A percentile compares a stretch with the other conserved stretches of the same genome.
phyloP scores from a whole-genome alignment of 164 flowering plant genomes.

The Umbilicus rupestris region DNA sequence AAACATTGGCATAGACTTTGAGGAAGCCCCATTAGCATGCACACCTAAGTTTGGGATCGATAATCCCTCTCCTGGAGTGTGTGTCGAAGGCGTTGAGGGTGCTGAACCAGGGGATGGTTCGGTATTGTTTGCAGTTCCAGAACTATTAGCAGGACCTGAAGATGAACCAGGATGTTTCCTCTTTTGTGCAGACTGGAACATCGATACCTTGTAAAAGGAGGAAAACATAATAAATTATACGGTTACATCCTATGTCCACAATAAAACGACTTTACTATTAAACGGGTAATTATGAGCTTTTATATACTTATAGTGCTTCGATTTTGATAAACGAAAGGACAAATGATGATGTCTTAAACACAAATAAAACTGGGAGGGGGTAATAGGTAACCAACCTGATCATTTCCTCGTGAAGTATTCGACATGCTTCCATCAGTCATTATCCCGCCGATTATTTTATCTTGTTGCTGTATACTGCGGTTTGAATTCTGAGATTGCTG shows the following conservation, averaged over 20 bases:
- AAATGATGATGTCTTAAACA: not conserved
- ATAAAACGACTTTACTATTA: no score
- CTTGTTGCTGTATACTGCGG: constrained; percentile 22
- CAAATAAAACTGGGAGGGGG: not conserved
- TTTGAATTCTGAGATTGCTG: constrained; percentile 31
- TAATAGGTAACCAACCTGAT: constrained; percentile 26
- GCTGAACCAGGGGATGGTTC: constrained; percentile 29
- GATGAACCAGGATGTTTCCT: constrained; percentile 34
- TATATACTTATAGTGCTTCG: not conserved
- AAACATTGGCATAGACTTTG: constrained; percentile 25
- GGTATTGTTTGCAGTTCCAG: constrained; percentile 31
- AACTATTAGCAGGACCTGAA: constrained; percentile 34
- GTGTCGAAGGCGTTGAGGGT: constrained; percentile 36
- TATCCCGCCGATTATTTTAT: constrained; percentile 23
- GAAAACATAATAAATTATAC: not conserved
- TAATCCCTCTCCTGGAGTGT: constrained; percentile 28
- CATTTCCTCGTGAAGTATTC: constrained; percentile 28
- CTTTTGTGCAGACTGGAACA: constrained; percentile 26
- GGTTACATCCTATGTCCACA: not conserved
- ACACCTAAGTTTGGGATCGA: constrained; percentile 17
- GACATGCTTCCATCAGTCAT: constrained; percentile 27
- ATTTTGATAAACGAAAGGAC: not conserved
- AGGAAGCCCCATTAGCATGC: constrained; percentile 21
- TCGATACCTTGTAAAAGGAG: constrained; percentile 22
- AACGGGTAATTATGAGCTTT: not conserved